These are phyloP conservation scores for Phytophthora ramorum DNA, from an alignment of 352 stramenopile genomes.

Conservation along the genomic window DNA sequence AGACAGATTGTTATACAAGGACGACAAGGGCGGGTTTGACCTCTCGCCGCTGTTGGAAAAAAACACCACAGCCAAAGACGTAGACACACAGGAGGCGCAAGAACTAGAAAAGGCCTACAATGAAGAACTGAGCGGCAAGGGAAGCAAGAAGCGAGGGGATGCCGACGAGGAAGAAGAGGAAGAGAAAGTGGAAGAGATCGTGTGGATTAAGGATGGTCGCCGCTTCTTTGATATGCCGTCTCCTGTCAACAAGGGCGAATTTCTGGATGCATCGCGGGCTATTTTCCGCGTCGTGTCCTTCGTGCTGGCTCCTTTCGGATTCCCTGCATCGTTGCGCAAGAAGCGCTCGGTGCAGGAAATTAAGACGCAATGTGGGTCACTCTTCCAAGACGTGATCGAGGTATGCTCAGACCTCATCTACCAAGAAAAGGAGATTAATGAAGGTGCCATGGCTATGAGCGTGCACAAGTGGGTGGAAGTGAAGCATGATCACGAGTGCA, in stretches of 20 bases:
- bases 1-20: conserved; percentile 50
- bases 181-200: conserved; percentile 43
- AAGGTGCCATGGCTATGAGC: conserved; percentile 89
- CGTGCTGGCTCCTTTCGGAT: conserved; percentile 82
- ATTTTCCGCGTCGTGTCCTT: conserved; percentile 87
- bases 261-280: conserved; percentile 66
- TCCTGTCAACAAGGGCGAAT: conserved; percentile 69
- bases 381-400: conserved; percentile 88
- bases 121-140: conserved; percentile 50
- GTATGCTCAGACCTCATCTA: conserved; percentile 90
- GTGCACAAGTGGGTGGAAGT: conserved; percentile 89
- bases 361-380: conserved; percentile 72
- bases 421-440: conserved; percentile 65
- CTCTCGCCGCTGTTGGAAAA: conserved; percentile 46
- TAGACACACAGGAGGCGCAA: conserved; percentile 20
- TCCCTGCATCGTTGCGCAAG: conserved; percentile 62
- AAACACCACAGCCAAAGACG: background rate
- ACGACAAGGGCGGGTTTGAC: conserved; percentile 63
- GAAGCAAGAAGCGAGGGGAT: conserved; percentile 35
- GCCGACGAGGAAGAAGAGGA: conserved; percentile 23
- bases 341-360: conserved; percentile 72
- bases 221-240: conserved; percentile 87
- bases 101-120: conserved; percentile 56
- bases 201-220: conserved; percentile 59
- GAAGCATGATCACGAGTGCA: conserved; percentile 70